Base-by-base conservation (phyloP, 2,329 filamentous ascomycete genomes). In the Knoxdaviesia proteae region DNA sequence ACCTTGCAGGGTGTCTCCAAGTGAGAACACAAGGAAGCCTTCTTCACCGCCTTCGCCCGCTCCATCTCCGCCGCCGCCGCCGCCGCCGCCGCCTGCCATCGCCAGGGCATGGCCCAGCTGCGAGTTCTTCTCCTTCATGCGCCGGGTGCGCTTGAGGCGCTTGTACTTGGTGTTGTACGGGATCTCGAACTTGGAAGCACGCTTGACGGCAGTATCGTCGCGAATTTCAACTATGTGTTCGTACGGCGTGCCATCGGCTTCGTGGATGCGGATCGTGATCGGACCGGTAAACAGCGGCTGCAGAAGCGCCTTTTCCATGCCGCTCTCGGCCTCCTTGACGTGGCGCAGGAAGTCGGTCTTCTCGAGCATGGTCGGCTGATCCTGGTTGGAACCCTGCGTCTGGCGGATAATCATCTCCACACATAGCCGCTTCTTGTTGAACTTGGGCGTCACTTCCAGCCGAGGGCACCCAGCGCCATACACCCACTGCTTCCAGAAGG, bases 131-230 rank as follows among this genome's bases (percentile, higher is more conserved):
- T 93, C 84, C 56, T 86, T 86, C 56, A 88, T 76, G 33, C 82
- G 69, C 38, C 80, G 74, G 46, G 82, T 94, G 39, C 87, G 71
- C 64, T 98, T 98, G 3, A 98, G 68, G 6, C 92, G 78, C 63
- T 96, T 98, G 63, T 98, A 98, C 57, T 98, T 98, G 0, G 90
- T 98, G 53, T 96, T 96, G 61, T 98, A 98, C 0, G 88, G 87
- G 47, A 98, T 94, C 47, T 94, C 87, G 46, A 96, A 82, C 55
- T 82, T 90, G 30, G 68, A 68, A 1, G 63, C 64, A 50, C 80
- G 84, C n/a, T 51, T 52, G 8, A 44, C 49, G 3, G 81, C 83
- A 9, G 75, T 72, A 32, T 80, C 78, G 50, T 94, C 86, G 46
- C 86, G 86, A 55, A 98, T 93, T 52, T 94, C 84, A 33, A 96